phyloP scores from a whole-genome alignment of 2,329 filamentous ascomycete genomes.

The Stachybotrys echinatus region DNA sequence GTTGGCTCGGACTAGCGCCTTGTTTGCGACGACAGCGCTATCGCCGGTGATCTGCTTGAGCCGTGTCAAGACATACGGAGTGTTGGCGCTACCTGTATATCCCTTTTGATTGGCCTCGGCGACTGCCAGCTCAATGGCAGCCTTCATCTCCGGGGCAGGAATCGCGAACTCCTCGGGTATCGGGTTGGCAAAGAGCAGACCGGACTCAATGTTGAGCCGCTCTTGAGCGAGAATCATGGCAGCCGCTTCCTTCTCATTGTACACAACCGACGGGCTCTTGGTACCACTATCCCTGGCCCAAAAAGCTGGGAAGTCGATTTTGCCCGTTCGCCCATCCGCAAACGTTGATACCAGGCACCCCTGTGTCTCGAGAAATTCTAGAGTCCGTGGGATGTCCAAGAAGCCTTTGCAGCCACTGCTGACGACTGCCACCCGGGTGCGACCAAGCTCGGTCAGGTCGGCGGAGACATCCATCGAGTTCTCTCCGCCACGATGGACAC shows the following conservation, averaged over 20 bases:
- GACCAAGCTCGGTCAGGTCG: slow-evolving; percentile 87
- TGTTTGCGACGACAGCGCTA: slow-evolving; percentile 69
- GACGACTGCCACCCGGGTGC: slow-evolving; percentile 82
- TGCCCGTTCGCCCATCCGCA: slow-evolving; percentile 67
- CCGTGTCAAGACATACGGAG: slow-evolving; percentile 73
- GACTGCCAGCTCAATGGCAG: slow-evolving; percentile 63
- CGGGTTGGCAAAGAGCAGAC: slow-evolving; percentile 84
- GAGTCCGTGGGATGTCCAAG: slow-evolving; percentile 81
- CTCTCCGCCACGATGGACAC: slow-evolving; percentile 87
- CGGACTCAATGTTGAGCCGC: slow-evolving; percentile 66
- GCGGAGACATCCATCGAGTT: slow-evolving; percentile 89
- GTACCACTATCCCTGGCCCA: slow-evolving; percentile 84
- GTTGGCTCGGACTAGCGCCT: slow-evolving; percentile 51
- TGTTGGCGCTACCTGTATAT: slow-evolving; percentile 70
- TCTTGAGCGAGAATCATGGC: slow-evolving; percentile 81
- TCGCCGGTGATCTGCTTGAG: slow-evolving; percentile 74
- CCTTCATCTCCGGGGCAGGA: slow-evolving; percentile 64
- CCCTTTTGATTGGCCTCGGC: slow-evolving; percentile 59
- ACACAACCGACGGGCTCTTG: slow-evolving; percentile 69
- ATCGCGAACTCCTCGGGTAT: slow-evolving; percentile 69
- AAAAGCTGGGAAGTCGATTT: slow-evolving; percentile 86
- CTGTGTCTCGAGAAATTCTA: slow-evolving; percentile 70
- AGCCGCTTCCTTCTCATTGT: slow-evolving; percentile 76
- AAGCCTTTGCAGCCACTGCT: slow-evolving; percentile 95
- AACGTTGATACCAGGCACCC: slow-evolving; percentile 86